Base-by-base conservation (phyloP, 192 early-diverging fungal genomes). In the Phlyctochytrium arcticum region DNA sequence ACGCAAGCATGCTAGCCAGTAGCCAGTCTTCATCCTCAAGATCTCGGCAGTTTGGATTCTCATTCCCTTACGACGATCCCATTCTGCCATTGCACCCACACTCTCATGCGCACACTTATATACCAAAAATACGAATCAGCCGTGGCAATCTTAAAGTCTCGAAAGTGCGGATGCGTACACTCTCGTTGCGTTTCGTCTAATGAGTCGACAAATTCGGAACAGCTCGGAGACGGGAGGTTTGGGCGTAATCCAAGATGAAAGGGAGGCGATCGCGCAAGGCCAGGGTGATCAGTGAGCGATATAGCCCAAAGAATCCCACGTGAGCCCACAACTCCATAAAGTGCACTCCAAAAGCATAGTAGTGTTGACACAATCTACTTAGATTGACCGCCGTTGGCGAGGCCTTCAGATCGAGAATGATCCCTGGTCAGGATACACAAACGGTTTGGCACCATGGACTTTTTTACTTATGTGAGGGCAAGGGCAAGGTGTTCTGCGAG, bases 241-340 rank as follows among this genome's bases (percentile, higher is more conserved):
- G 75, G 5, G 71, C 71, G 65, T 74, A 74, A 36, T 67, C 68
- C 68, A 70, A 68, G 27, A 77, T 74, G 31, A 67, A 34, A 6
- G 67, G 49, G 12, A 76, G 49, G 10, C 75, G 37, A 35, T 54
- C 62, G 35, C 54, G 64, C 35, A 76, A 69, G 1, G 75, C 70
- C 74, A n/a, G n/a, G n/a, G n/a, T n/a, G n/a, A n/a, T n/a, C n/a
- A n/a, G n/a, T n/a, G 4, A 27, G 26, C 5, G 4, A 36, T 57
- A 36, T 24, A 36, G 59, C 44, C 19, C 19, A 53, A 27, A 53
- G 50, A 19, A 53, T 3, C 15, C 8, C 29, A 60, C 72, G 31
- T 71, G n/a, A n/a, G n/a, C n/a, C n/a, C n/a, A 76, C 74, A 80
- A 32, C 23, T 76, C 71, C 8, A 70, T 62, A 30, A 80, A 59